Conservation (phyloP, 768 basidiomycete genomes). For the Tylopilus rubrobrunneus region DNA sequence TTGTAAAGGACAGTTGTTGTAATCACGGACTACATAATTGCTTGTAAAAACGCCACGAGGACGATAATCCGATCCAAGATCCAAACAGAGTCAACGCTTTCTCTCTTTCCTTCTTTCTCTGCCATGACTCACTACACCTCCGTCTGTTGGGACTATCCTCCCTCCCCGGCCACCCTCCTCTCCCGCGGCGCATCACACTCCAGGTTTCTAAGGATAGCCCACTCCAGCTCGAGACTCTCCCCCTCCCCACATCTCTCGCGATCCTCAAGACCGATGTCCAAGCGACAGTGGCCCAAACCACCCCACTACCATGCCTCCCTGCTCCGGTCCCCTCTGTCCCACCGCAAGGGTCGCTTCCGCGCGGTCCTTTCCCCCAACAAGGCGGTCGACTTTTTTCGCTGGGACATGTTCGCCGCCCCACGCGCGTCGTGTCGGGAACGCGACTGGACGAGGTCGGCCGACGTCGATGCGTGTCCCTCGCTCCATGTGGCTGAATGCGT, state of each 20-base stretch:
- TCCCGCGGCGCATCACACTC: constrained; percentile 26
- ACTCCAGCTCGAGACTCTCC: constrained; percentile 9
- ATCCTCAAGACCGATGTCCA: constrained; percentile 1
- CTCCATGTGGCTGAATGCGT: constrained; percentile 19
- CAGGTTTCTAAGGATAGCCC: constrained; percentile 24
- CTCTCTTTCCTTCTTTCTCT: too few species aligned
- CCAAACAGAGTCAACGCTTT: background rate
- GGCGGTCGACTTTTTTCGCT: constrained; percentile 27
- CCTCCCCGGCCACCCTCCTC: constrained; percentile 19
- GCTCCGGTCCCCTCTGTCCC: constrained; percentile 24
- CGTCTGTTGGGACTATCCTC: constrained; percentile 22
- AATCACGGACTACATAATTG: too few species aligned
- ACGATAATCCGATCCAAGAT: constrained; percentile 7
- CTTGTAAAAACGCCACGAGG: background rate
- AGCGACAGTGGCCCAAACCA: constrained; percentile 22
- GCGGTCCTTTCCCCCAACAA: constrained; percentile 14
- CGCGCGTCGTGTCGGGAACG: background rate
- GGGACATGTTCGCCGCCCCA: constrained; percentile 13
- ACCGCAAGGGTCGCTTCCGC: constrained; percentile 25
- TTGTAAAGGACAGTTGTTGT: constrained; percentile 10
- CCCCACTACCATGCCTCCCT: constrained; percentile 28
- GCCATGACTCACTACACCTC: background rate
- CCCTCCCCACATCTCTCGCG: background rate
- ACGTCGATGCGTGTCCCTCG: background rate
- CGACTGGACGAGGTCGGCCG: background rate